Base-by-base conservation (phyloP, 345 rosid species). In the Lagerstroemia speciosa region DNA sequence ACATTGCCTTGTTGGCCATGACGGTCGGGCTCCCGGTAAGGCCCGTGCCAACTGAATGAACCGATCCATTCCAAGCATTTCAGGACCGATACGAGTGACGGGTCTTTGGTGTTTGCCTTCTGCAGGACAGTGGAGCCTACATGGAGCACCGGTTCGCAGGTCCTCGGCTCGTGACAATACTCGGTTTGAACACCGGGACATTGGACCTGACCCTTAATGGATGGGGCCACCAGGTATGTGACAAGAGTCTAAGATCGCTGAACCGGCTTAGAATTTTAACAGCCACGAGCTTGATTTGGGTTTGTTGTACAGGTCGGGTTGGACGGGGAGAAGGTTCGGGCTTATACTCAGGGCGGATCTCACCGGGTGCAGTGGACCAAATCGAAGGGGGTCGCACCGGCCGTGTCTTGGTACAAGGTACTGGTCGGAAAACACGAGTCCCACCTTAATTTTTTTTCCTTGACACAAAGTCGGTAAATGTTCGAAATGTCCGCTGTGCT, bases 41-140 rank as follows among this genome's bases (percentile, higher is more conserved):
- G 33, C 64, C 14, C 46, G 30, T 20, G 9, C 3, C 29, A 31
- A 38, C 65, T 38, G 3, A 2, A 1, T 16, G 24, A 10, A 32
- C 17, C 9, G 38, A 32, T 15, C 43, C 8, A 5, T 63, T 1
- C 20, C 17, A 30, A 17, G 19, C 19, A 9, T 5, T 36, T 11
- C 6, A n/a, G 14, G 22, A 36, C 29, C 14, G 7, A n/a, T 34
- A 15, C n/a, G 5, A 37, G 30, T 26, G 30, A 62, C 27, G 19
- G 30, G 67, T 67, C 16, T 30, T 6, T 52, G 65, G 27, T 68
- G 52, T 16, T 76, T 68, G 0, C 8, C 31, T 16, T 36, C 16
- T 72, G 57, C 76, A 94, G 98, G 98, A 91, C 62, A 89, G 94
- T 58, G 97, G 97, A 80, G 86, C 92, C 70, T 90, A 93, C 72